Evolutionary conservation across 345 rosid genomes (phyloP), one percentile per base, ranked within the genome.

Genomic region (Corchorus capsularis): DNA sequence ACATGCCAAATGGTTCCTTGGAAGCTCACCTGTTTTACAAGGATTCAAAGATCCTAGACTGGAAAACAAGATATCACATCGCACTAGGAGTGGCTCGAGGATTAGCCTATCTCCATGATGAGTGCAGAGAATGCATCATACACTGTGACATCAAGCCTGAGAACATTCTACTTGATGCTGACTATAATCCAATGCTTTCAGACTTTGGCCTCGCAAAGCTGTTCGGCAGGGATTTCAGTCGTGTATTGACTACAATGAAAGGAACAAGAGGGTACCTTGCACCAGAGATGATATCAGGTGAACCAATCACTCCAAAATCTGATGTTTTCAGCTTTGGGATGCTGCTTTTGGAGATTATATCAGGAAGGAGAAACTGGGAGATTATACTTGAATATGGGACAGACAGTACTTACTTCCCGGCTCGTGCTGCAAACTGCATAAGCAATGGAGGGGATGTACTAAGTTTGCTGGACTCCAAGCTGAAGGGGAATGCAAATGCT

Each of bases 41-140:
- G 41, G 77, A 81, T 12, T 79, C 74, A 39, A 84, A 87, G 72
- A 75, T 79, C 43, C 79, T 87, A 75, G 81, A 75, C 49, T 89
- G 94, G 94, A 81, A 83, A 85, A 79, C 79, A 59, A 82, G 89
- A 63, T 82, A 83, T 76, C 87, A 80, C 74, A 85, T 88, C 60
- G 90, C 87, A 16, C 85, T 84, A 49, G 94, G 89, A 56, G 77
- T 85, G 10, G 89, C 94, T 9, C 83, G 83, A 66, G 94, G 89
- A 68, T 83, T 88, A n/a, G 83, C 89, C n/a, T 90, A 88, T 81
- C 89, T 90, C 17, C 94, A 88, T 43, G 90, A 88, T 55, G 86
- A 88, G 75, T 90, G 92, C 49, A 79, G 88, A 20, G 85, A 82
- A 69, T 80, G 89, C 78, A 89, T 87, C 60, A 84, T 87, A 34